Evolutionary conservation across 23 red algal species (phyloP).

Genomic region (Agarophyton chilense): DNA sequence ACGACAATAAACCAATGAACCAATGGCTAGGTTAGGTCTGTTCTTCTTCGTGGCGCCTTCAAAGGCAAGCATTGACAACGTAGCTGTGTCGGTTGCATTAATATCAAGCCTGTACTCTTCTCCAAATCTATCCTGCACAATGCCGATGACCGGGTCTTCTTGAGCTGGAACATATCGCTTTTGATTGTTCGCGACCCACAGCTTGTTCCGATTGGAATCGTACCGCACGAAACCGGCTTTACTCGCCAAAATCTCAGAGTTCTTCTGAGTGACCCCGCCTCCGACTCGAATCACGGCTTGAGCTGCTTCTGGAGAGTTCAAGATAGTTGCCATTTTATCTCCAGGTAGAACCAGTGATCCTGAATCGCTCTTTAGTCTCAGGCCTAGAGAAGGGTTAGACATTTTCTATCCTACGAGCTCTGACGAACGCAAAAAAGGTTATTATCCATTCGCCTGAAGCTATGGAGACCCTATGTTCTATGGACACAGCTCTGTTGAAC

Average conservation of each 20-base stretch:
- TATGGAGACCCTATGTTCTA: too few relatives aligned
- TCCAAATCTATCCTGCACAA: conserved; percentile 61
- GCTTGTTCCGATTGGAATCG: conserved; percentile 35
- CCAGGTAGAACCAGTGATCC: conserved; percentile 22
- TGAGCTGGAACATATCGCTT: conserved; percentile 65
- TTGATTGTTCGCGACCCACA: conserved; percentile 48
- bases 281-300: conserved; percentile 48
- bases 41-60: conserved; percentile 95
- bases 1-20: conserved; percentile 78
- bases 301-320: neutral
- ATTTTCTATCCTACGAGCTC: too few relatives aligned
- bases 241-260: neutral
- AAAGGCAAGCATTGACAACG: conserved; percentile 74
- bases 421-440: too few relatives aligned
- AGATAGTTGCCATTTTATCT: neutral
- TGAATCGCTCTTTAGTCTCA: neutral
- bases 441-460: too few relatives aligned
- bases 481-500: too few relatives aligned
- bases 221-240: conserved; percentile 29
- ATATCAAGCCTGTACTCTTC: conserved; percentile 83
- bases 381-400: neutral
- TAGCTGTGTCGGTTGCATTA: conserved; percentile 66
- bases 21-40: conserved; percentile 63
- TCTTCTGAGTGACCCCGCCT: conserved; percentile 35
- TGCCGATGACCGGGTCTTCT: conserved; percentile 80